Conservation (phyloP, 1,284 basidiomycete genomes). For the Afroboletus lepidellus region DNA sequence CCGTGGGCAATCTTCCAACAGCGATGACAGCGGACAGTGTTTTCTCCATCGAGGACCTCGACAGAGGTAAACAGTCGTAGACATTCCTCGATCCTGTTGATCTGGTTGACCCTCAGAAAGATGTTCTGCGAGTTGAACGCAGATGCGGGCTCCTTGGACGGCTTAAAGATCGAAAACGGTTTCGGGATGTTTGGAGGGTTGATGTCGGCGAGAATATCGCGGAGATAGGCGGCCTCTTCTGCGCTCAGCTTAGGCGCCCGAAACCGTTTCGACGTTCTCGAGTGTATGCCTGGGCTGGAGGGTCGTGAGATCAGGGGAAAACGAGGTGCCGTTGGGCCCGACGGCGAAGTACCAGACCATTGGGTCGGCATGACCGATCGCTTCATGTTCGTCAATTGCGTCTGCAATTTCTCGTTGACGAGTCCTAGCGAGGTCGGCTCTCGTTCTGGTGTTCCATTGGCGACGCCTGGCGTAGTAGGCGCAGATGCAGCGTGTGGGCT, state of each 20-base stretch:
- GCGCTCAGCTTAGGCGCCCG: conserved; percentile 51
- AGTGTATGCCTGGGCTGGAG: conserved; percentile 21
- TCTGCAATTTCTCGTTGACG: conserved; percentile 30
- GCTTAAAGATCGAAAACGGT: conserved; percentile 48
- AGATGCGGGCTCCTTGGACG: conserved; percentile 27
- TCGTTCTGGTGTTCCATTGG: conserved; percentile 1
- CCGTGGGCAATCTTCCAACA: conserved; percentile 90
- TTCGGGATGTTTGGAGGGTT: conserved; percentile 33
- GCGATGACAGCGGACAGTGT: conserved; percentile 87
- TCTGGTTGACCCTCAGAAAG: conserved; percentile 30
- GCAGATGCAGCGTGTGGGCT: background rate
- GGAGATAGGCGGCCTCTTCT: conserved; percentile 62
- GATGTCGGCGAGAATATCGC: conserved; percentile 63
- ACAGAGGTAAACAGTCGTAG: conserved; percentile 86
- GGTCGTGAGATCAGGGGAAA: conserved; percentile 25
- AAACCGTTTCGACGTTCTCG: conserved; percentile 39
- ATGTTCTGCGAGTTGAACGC: conserved; percentile 20
- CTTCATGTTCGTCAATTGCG: conserved; percentile 28
- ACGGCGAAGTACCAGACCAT: conserved; percentile 17
- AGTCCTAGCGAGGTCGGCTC: conserved; percentile 24
- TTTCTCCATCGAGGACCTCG: conserved; percentile 89
- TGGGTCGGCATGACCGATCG: conserved; percentile 25
- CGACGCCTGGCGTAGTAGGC: conserved; percentile 1
- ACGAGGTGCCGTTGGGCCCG: conserved; percentile 17
- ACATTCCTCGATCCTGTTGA: conserved; percentile 55